A percentile compares a stretch with the other conserved stretches of the same genome.
Evolutionary conservation across 805 yeast species (phyloP).

Genomic region (Sporopachydermia lactativora): DNA sequence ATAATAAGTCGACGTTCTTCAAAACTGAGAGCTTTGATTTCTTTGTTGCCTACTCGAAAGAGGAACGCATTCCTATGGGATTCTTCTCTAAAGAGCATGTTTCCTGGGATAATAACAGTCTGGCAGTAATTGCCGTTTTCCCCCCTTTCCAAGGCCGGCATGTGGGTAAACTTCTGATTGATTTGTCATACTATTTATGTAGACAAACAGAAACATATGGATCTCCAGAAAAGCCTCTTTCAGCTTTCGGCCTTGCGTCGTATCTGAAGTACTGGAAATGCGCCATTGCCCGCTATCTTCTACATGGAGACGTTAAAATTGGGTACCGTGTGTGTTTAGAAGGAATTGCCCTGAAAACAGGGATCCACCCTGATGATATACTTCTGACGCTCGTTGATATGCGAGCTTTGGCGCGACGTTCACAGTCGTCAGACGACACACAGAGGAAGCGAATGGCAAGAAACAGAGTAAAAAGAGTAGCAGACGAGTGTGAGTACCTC

Average conservation of each 20-base stretch:
- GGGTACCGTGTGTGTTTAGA: conserved; percentile 26
- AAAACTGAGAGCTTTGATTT: conserved; percentile 69
- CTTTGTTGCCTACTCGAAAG: conserved; percentile 29
- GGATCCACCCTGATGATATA: conserved; percentile 51
- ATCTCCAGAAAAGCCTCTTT: conserved; percentile 88
- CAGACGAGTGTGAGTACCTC: conserved; percentile 13
- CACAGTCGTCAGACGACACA: too few relatives aligned
- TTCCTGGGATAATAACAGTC: conserved; percentile 64
- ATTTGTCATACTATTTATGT: conserved; percentile 71
- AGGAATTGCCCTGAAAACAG: conserved; percentile 40
- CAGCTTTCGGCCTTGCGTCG: conserved; percentile 64
- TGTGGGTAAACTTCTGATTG: conserved; percentile 68
- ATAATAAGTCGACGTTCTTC: conserved; percentile 79
- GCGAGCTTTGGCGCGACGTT: conserved; percentile 24
- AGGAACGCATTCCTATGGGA: conserved; percentile 53
- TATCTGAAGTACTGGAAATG: conserved; percentile 69
- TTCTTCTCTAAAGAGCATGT: conserved; percentile 81
- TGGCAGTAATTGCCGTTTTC: conserved; percentile 82
- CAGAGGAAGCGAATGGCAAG: too few relatives aligned
- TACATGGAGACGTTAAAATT: conserved; percentile 25
- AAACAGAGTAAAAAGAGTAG: background rate
- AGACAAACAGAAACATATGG: conserved; percentile 43
- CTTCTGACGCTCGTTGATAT: conserved; percentile 43
- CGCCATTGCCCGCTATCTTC: conserved; percentile 28
- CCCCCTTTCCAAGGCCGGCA: conserved; percentile 82